Evolutionary conservation across 1,284 basidiomycete species (phyloP), one percentile per base, ranked within the genome.

Genomic region (Rhodotorula sp.): DNA sequence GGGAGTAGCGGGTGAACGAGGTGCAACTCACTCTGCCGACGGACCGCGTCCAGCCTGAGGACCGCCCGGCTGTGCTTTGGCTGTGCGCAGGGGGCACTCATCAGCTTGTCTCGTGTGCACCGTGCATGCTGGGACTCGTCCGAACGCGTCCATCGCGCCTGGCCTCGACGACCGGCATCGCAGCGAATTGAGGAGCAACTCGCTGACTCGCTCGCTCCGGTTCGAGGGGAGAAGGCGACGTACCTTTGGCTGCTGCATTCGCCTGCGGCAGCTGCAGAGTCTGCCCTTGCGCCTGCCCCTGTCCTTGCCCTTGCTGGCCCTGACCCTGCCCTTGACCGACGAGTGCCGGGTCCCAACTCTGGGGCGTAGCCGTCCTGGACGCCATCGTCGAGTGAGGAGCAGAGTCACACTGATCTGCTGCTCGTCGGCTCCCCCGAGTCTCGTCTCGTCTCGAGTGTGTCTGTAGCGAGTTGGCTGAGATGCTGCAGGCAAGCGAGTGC

Each of bases 11-110:
- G 28, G 31, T 43, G n/a, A 31, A 55, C 10, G n/a, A 55, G 47
- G 34, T 28, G 26, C 19, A 0, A 66, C 50, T 47, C 38, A 68
- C 70, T 62, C 66, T 66, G 66, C 62, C 28, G 62, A 66, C 0
- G 48, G 34, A 18, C 60, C 64, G 49, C 58, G 60, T 6, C 47
- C 58, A 45, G 48, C 50, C 26, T 56, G 16, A 15, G 28, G 23
- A 10, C 28, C n/a, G 26, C 52, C 64, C 28, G 68, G 52, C 19
- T 56, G 54, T 15, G 15, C 60, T 45, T 61, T 61, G 52, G 58
- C 62, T 67, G 34, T 12, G 45, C 43, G 23, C 10, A 43, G 38
- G 38, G 38, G 2, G 10, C 10, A 43, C 10, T 43, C 38, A 10
- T 43, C 1, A 43, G 38, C 38, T 43, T 14, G 28, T 14, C 38